phyloP scores from a whole-genome alignment of 2,329 filamentous ascomycete species.

The Trichophyton simii region DNA sequence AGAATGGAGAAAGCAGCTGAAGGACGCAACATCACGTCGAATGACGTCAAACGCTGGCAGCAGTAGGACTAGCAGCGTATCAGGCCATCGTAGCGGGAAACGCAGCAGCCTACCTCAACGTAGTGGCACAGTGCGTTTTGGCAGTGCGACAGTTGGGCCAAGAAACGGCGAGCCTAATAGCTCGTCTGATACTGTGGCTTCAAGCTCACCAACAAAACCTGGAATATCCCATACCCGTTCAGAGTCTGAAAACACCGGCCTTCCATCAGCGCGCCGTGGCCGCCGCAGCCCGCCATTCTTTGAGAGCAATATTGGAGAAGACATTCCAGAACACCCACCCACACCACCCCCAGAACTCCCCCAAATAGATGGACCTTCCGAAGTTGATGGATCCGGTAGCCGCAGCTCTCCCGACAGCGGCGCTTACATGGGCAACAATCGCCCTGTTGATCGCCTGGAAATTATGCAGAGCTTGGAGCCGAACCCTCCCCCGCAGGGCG shows the following conservation, averaged over 20 bases:
- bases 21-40: constrained; percentile 59
- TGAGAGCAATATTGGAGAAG: constrained; percentile 11
- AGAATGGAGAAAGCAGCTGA: constrained; percentile 80
- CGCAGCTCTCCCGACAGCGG: constrained; percentile 33
- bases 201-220: neutral
- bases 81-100: constrained; percentile 34
- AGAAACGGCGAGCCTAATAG: constrained; percentile 11
- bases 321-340: constrained; percentile 22
- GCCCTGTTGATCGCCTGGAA: constrained; percentile 18
- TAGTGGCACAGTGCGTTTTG: constrained; percentile 24
- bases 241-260: constrained; percentile 22
- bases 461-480: constrained; percentile 27
- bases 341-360: constrained; percentile 30
- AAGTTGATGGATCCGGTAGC: constrained; percentile 21
- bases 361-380: constrained; percentile 16
- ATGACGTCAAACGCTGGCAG: constrained; percentile 14
- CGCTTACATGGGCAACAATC: constrained; percentile 13
- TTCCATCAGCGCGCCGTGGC: neutral
- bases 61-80: constrained; percentile 56
- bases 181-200: constrained; percentile 19
- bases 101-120: constrained; percentile 27
- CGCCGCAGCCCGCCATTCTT: constrained; percentile 1
- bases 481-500: constrained; percentile 59
- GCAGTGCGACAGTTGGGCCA: constrained; percentile 14
- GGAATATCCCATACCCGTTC: constrained; percentile 20